Evolutionary conservation across 2,329 filamentous ascomycete genomes (phyloP), one percentile per base, ranked within the genome.

Genomic region (Cladosporium sp.): DNA sequence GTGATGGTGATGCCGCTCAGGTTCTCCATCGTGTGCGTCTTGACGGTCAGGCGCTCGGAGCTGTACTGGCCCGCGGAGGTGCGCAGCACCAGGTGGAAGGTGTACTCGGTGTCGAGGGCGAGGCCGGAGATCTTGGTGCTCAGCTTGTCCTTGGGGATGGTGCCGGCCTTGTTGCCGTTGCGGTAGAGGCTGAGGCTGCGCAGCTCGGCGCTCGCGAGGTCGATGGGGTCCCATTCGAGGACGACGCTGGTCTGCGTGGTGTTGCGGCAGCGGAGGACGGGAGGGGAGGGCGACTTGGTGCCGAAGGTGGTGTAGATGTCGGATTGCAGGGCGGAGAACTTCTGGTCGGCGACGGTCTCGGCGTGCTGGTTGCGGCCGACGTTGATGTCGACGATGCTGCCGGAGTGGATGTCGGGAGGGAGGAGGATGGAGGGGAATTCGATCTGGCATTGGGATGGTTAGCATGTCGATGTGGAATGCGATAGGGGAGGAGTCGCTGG

Each of bases 1-100:
- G 92, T 95, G 62, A 98, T 87, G 19, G 92, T 97, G 70, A 98
- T 91, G 54, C 93, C 93, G 60, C 87, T 91, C 48, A 98, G 77
- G 69, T 98, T 91, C 37, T 92, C 97, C 91, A 98, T 96, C 77
- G 96, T 95, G 76, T 98, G 93, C 43, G 93, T 98, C 65, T 86
- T 84, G 54, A 95, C 90, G 3, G 81, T 80, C 49, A 98, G 78
- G 68, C 87, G 89, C 59, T 95, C 88, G 68, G 87, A 93, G 56
- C 81, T 80, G 65, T 84, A 91, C 37, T 88, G 95, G 54, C 93
- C 93, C 4, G 93, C 93, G 52, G 84, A 91, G 6, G 93, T 98
- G 64, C 89, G 83, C 66, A 98, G 77, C 9, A 97, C 86, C 46
- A 97, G 79, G 68, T 97, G 89, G 75, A 98, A 98, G 1, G 83